These are phyloP conservation scores for Dactylonectria macrodidyma DNA, from an alignment of 2,329 filamentous ascomycete genomes.

Conservation along the genomic window DNA sequence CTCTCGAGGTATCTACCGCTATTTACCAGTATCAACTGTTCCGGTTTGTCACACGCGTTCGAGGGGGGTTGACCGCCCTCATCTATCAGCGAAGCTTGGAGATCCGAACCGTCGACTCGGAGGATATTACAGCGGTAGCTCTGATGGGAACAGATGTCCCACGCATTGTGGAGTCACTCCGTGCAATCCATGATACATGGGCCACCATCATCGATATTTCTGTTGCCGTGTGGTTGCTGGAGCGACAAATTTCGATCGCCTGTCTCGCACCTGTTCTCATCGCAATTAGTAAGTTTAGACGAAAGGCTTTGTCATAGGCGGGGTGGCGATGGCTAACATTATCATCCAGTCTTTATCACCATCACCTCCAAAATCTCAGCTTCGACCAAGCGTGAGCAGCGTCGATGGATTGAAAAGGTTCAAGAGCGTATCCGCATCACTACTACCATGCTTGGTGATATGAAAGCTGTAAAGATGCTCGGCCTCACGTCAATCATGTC, in stretches of 20 bases:
- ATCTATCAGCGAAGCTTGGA: slow-evolving; percentile 45
- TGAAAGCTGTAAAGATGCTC: slow-evolving; percentile 63
- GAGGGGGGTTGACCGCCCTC: slow-evolving; percentile 43
- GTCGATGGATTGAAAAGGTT: slow-evolving; percentile 59
- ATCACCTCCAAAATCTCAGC: slow-evolving; percentile 36
- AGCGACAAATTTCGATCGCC: slow-evolving; percentile 47
- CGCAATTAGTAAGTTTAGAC: slow-evolving; percentile 26
- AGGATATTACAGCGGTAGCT: slow-evolving; percentile 48
- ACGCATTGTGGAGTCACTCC: slow-evolving; percentile 45
- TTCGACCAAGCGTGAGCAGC: slow-evolving; percentile 42
- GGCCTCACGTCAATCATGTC: slow-evolving; percentile 49
- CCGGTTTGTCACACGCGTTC: slow-evolving; percentile 42
- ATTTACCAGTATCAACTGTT: slow-evolving; percentile 45
- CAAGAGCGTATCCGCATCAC: slow-evolving; percentile 60
- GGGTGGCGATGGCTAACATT: background rate
- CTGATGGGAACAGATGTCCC: slow-evolving; percentile 54
- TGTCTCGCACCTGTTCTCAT: slow-evolving; percentile 46
- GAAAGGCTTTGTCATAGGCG: background rate
- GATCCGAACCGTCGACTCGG: slow-evolving; percentile 40
- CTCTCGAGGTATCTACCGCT: slow-evolving; percentile 34
- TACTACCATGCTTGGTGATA: slow-evolving; percentile 57
- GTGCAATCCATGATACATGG: slow-evolving; percentile 49
- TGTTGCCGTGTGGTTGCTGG: slow-evolving; percentile 50
- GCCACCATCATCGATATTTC: slow-evolving; percentile 46
- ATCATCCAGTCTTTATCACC: slow-evolving; percentile 39